Base-by-base conservation (phyloP, 2,329 filamentous ascomycete species). In the Fusarium gaditjirri region DNA sequence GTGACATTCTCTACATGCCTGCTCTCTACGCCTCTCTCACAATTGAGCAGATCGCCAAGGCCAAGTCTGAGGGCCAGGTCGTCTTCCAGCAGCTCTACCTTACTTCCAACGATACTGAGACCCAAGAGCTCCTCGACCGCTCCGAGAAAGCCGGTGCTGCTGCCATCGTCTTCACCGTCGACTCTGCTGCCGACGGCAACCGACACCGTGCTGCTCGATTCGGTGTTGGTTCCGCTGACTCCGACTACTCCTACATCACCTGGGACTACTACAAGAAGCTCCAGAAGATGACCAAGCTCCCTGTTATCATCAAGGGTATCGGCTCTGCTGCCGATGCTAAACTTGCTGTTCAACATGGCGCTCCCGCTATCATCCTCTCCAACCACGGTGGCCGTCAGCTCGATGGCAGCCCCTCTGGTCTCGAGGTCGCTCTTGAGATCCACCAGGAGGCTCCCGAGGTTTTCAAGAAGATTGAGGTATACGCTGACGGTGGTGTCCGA, bases 1-100 rank as follows among this genome's bases (percentile, higher is more conserved):
- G 81, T 10, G 79, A 84, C 58, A 86, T 88, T 57, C 81, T 87
- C 6, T 89, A 89, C 77, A 85, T 88, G 80, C 80, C 81, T 31
- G 78, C 81, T 7, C 76, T 80, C 23, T 81, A 76, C 50, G 80
- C 82, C 35, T 74, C 71, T 43, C 72, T 78, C 46, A 74, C 77
- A 31, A 80, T 84, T 29, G 79, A 83, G 71, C 71, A 82, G 71
- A 83, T 84, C 61, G 76, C 78, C 33, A 78, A 75, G 16, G 80
- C 76, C 61, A 82, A 82, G 73, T 75, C 75, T 16, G 68, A 79
- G 56, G 78, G 78, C 12, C 82, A 84, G 72, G 77, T 82, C 33
- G 70, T 82, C 35, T 84, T 84, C 76, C 80, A 82, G 72, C 80
- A 82, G 76, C 74, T 78, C 29, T 79, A 78, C 57, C 65, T 79